Conservation (phyloP, 192 early-diverging fungal genomes). For the Bifiguratus adelaidae region DNA sequence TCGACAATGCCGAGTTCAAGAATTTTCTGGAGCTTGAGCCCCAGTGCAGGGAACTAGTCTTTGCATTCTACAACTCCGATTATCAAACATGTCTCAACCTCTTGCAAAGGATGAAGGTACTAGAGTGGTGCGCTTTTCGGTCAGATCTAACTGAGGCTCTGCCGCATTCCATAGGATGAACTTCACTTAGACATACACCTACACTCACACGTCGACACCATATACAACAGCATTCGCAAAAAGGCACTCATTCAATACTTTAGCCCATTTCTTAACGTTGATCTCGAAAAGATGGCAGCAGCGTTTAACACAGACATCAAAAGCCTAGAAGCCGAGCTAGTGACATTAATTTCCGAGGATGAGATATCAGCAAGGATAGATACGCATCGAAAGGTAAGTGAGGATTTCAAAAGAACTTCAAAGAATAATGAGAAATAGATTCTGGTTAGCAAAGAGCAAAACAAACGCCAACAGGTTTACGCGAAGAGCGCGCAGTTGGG, state of each 20-base stretch:
- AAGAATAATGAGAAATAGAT: constrained; percentile 26
- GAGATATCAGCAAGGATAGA: constrained; percentile 73
- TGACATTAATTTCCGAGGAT: constrained; percentile 55
- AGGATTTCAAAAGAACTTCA: background rate
- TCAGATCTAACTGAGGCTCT: background rate
- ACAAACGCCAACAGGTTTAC: constrained; percentile 59
- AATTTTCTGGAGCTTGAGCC: constrained; percentile 80
- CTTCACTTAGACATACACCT: constrained; percentile 64
- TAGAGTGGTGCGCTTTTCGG: background rate
- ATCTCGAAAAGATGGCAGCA: constrained; percentile 66
- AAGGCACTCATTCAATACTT: constrained; percentile 77
- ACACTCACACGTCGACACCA: constrained; percentile 49
- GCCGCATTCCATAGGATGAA: constrained; percentile 17
- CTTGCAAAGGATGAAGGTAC: constrained; percentile 58
- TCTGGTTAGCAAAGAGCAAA: constrained; percentile 51
- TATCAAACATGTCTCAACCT: constrained; percentile 56
- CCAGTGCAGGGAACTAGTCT: constrained; percentile 56
- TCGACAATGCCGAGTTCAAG: constrained; percentile 65
- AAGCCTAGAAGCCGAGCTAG: constrained; percentile 59
- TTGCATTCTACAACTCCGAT: constrained; percentile 66
- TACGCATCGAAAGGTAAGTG: constrained; percentile 69
- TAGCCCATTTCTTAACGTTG: constrained; percentile 65
- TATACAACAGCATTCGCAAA: constrained; percentile 63
- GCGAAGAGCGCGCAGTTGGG: constrained; percentile 53
- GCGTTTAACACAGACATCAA: constrained; percentile 53